phyloP scores from a whole-genome alignment of 2,329 filamentous ascomycete species.

The Aspergillus sp. region DNA sequence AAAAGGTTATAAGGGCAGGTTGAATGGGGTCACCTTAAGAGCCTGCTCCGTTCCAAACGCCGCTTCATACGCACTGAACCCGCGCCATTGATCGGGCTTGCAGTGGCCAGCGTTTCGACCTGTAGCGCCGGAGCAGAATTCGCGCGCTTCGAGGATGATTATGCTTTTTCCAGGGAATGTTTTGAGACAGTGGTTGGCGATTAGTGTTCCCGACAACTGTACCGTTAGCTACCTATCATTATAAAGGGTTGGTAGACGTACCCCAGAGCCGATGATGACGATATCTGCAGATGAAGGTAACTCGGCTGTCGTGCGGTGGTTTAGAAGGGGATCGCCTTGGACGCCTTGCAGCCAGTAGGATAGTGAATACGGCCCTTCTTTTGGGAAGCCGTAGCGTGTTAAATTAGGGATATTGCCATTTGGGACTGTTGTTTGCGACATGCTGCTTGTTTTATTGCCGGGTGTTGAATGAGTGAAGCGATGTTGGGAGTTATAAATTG shows the following conservation, averaged over 20 bases:
- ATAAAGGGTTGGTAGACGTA: not conserved
- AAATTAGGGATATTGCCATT: too few relatives aligned
- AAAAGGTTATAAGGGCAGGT: too few relatives aligned
- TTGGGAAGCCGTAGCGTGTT: slow-evolving; percentile 1
- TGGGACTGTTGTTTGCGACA: too few relatives aligned
- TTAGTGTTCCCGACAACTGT: not conserved
- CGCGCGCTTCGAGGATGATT: not conserved
- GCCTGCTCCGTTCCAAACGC: slow-evolving; percentile 1
- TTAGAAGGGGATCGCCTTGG: not conserved
- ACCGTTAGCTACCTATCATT: not conserved
- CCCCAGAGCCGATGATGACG: slow-evolving; percentile 3
- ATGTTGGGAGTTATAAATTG: too few relatives aligned
- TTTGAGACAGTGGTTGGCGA: not conserved
- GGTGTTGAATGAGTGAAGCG: too few relatives aligned
- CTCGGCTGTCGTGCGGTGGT: not conserved
- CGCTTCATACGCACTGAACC: not conserved
- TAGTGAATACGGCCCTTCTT: not conserved
- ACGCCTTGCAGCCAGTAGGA: slow-evolving; percentile 8
- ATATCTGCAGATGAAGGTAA: not conserved
- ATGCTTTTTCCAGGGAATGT: not conserved
- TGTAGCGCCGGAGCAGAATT: slow-evolving; percentile 3
- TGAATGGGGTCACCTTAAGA: not conserved
- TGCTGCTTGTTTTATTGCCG: too few relatives aligned
- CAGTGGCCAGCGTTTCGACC: slow-evolving; percentile 2
- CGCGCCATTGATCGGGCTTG: slow-evolving; percentile 6